These are phyloP conservation scores for Xylaria hypoxylon DNA, from an alignment of 2,329 filamentous ascomycete genomes.

Conservation along the genomic window DNA sequence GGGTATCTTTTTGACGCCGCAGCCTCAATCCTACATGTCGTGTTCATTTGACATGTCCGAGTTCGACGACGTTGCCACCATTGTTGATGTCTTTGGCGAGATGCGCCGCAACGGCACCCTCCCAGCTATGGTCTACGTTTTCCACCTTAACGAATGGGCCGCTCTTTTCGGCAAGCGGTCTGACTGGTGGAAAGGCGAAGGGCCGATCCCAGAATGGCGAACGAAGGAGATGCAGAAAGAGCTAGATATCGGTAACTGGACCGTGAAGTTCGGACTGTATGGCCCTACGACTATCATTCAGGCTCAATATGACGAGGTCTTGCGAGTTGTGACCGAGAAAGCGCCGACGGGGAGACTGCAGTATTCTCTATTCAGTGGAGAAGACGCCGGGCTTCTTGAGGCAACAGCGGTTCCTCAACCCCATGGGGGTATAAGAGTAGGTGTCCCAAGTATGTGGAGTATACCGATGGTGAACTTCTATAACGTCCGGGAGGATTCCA, in stretches of 20 bases:
- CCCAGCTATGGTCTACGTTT: slow-evolving; percentile 58
- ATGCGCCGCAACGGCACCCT: slow-evolving; percentile 58
- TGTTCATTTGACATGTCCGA: slow-evolving; percentile 60
- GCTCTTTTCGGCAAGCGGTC: slow-evolving; percentile 57
- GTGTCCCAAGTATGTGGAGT: slow-evolving; percentile 53
- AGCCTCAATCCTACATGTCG: slow-evolving; percentile 60
- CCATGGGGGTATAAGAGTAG: slow-evolving; percentile 53
- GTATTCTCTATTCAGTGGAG: slow-evolving; percentile 54
- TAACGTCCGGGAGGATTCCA: slow-evolving; percentile 46
- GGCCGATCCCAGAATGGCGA: slow-evolving; percentile 59
- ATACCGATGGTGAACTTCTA: slow-evolving; percentile 54
- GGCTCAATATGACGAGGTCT: slow-evolving; percentile 58
- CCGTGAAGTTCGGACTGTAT: slow-evolving; percentile 59
- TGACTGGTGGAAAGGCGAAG: slow-evolving; percentile 58
- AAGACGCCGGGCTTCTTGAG: slow-evolving; percentile 55
- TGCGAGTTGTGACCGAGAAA: slow-evolving; percentile 51
- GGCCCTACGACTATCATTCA: slow-evolving; percentile 57
- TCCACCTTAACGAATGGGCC: slow-evolving; percentile 59
- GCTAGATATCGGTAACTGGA: slow-evolving; percentile 58
- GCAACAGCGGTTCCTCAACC: slow-evolving; percentile 50
- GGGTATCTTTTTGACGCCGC: slow-evolving; percentile 58
- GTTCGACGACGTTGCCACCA: slow-evolving; percentile 58
- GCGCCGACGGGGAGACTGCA: slow-evolving; percentile 54
- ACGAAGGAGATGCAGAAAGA: slow-evolving; percentile 57
- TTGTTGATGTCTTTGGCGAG: slow-evolving; percentile 58